Conservation (phyloP, 1,284 basidiomycete genomes). For the Rhodotorula glutinis region DNA sequence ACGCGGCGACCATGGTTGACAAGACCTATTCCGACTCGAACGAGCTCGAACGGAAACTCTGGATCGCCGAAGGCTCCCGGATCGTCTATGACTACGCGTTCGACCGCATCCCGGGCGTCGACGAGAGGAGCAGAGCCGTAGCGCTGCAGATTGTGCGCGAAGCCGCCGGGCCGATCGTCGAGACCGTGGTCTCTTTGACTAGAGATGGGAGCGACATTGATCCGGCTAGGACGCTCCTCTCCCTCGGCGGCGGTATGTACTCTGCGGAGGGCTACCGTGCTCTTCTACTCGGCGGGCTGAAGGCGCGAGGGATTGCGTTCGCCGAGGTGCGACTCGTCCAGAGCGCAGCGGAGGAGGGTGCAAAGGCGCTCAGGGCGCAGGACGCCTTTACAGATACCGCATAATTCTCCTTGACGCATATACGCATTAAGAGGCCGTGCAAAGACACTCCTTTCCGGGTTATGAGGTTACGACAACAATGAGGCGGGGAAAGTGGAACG, state of each 20-base stretch:
- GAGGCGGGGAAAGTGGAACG: too few species aligned
- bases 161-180: slow-evolving; percentile 32
- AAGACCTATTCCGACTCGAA: slow-evolving; percentile 24
- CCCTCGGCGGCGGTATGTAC: slow-evolving; percentile 45
- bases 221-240: slow-evolving; percentile 31
- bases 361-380: slow-evolving; percentile 21
- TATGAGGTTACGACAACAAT: too few species aligned
- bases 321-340: slow-evolving; percentile 40
- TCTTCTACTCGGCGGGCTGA: slow-evolving; percentile 34
- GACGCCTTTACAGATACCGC: neutral
- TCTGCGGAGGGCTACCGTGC: slow-evolving; percentile 35
- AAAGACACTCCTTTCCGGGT: too few species aligned
- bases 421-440: neutral
- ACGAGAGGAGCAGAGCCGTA: slow-evolving; percentile 18
- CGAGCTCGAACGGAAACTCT: slow-evolving; percentile 43
- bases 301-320: slow-evolving; percentile 25
- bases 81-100: slow-evolving; percentile 40
- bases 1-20: slow-evolving; percentile 24
- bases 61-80: slow-evolving; percentile 42
- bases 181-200: slow-evolving; percentile 34
- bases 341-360: slow-evolving; percentile 43
- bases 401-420: neutral
- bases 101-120: neutral
- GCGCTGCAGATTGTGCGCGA: slow-evolving; percentile 21
- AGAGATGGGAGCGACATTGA: slow-evolving; percentile 28